These are phyloP conservation scores for Sarocladium kiliense DNA, from an alignment of 2,329 filamentous ascomycete species.

Conservation along the genomic window DNA sequence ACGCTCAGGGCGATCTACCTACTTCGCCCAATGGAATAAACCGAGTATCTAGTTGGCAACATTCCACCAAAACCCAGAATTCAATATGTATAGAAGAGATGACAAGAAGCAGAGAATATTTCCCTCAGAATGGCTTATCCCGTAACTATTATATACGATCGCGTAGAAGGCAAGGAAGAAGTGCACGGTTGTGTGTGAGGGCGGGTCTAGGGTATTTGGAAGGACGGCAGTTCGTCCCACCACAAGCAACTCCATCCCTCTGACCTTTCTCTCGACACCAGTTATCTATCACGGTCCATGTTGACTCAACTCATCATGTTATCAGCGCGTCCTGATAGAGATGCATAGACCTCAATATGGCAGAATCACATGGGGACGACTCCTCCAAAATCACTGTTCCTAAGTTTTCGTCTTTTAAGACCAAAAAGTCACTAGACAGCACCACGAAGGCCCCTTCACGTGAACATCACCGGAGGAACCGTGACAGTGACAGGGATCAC, in stretches of 20 bases:
- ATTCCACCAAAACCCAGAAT: too few relatives aligned
- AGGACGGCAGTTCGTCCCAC: neutral
- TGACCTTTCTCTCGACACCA: neutral
- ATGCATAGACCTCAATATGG: neutral
- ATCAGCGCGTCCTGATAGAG: neutral
- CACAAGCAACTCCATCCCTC: neutral
- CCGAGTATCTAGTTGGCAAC: too few relatives aligned
- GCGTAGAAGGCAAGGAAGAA: too few relatives aligned
- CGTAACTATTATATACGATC: too few relatives aligned
- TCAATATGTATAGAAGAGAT: too few relatives aligned
- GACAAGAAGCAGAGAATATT: too few relatives aligned
- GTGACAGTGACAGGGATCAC: neutral
- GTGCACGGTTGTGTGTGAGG: neutral
- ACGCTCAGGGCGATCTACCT: too few relatives aligned
- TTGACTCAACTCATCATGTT: neutral
- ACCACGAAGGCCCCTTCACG: constrained; percentile 14
- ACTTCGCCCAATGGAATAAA: too few relatives aligned
- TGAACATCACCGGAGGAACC: neutral
- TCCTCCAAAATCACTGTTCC: constrained; percentile 40
- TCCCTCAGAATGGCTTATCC: too few relatives aligned
- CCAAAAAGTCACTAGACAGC: constrained; percentile 33
- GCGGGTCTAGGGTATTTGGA: neutral
- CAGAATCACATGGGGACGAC: constrained; percentile 18
- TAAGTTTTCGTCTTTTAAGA: constrained; percentile 70
- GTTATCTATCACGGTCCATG: neutral